These are phyloP conservation scores for Dissophora globulifera DNA, from an alignment of 192 early-diverging fungal species.

Conservation along the genomic window DNA sequence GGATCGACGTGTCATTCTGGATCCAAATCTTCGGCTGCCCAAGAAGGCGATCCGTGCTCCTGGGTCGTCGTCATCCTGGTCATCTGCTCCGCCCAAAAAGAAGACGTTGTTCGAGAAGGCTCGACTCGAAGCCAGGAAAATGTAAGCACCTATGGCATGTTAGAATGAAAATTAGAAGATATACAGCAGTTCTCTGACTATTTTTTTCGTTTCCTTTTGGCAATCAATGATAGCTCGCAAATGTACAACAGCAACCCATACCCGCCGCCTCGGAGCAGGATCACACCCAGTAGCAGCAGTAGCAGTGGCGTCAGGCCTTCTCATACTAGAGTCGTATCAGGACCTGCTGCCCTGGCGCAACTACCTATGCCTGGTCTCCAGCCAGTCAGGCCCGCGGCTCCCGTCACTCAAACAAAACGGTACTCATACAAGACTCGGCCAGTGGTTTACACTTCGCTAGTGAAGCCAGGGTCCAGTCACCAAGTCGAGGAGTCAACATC, in stretches of 20 bases:
- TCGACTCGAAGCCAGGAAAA: conserved; percentile 41
- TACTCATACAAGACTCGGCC: conserved; percentile 45
- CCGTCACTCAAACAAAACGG: conserved; percentile 10
- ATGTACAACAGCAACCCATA: conserved; percentile 41
- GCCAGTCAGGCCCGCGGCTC: neutral
- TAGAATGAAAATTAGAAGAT: no score
- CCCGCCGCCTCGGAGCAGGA: conserved; percentile 23
- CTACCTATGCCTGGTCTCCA: no score
- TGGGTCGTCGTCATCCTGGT: conserved; percentile 1
- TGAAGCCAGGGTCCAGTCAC: neutral
- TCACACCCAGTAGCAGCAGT: neutral
- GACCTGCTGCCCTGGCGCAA: no score
- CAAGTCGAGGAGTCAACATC: neutral
- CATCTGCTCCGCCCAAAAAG: conserved; percentile 24
- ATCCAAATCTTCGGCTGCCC: conserved; percentile 29
- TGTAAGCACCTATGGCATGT: no score
- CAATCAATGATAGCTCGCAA: conserved; percentile 24
- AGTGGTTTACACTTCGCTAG: conserved; percentile 27
- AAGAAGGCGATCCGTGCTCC: conserved; percentile 4
- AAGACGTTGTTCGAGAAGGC: conserved; percentile 48
- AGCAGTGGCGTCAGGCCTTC: neutral
- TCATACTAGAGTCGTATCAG: neutral
- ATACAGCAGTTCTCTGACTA: no score
- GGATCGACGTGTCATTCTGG: conserved; percentile 42
- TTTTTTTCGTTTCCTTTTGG: neutral